phyloP scores from a whole-genome alignment of 2,329 filamentous ascomycete genomes.

The Neocatenulostroma microsporum region DNA sequence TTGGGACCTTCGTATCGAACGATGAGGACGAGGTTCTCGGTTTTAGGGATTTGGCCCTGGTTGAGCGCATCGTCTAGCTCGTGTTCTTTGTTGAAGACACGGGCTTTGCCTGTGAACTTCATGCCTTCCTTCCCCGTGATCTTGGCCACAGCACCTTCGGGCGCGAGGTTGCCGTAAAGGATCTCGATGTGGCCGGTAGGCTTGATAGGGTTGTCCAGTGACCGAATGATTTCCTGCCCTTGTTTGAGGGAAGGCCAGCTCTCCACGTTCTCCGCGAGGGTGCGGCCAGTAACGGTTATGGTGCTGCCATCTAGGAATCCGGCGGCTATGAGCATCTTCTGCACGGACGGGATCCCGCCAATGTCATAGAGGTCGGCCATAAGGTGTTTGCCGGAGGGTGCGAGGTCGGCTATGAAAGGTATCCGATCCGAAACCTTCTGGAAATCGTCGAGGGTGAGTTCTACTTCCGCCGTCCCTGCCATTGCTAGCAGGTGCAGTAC shows the following conservation, averaged over 20 bases:
- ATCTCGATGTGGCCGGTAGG: slow-evolving; percentile 80
- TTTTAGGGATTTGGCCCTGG: slow-evolving; percentile 37
- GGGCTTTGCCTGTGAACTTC: slow-evolving; percentile 68
- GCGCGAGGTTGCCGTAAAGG: slow-evolving; percentile 77
- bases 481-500: slow-evolving; percentile 86
- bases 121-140: slow-evolving; percentile 94
- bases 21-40: slow-evolving; percentile 76
- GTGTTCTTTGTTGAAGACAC: slow-evolving; percentile 80
- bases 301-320: slow-evolving; percentile 69
- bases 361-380: slow-evolving; percentile 85
- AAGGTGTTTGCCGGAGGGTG: slow-evolving; percentile 73
- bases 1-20: slow-evolving; percentile 92
- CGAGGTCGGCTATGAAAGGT: slow-evolving; percentile 77
- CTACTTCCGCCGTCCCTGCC: slow-evolving; percentile 74
- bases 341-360: slow-evolving; percentile 75
- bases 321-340: slow-evolving; percentile 74
- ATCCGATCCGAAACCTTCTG: slow-evolving; percentile 74
- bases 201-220: slow-evolving; percentile 78
- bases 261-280: slow-evolving; percentile 71
- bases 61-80: slow-evolving; percentile 69
- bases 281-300: slow-evolving; percentile 75
- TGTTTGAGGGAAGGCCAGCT: slow-evolving; percentile 64
- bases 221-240: slow-evolving; percentile 74
- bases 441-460: slow-evolving; percentile 72
- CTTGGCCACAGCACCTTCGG: slow-evolving; percentile 84